Conservation (phyloP, 192 early-diverging fungal genomes). For the Bifiguratus adelaidae region DNA sequence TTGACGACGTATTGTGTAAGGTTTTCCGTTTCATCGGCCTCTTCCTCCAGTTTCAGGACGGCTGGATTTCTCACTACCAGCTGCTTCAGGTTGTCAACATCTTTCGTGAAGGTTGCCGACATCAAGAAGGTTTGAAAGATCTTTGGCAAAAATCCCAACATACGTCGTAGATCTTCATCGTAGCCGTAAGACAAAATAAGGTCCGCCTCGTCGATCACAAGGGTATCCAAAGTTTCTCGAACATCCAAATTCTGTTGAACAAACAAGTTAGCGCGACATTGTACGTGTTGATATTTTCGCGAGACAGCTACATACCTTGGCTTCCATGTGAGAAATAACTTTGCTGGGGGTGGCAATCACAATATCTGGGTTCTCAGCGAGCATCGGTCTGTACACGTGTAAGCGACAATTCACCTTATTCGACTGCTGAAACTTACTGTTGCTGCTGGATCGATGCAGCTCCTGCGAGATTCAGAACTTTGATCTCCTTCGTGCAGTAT, state of each 20-base stretch:
- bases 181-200: slow-evolving; percentile 90
- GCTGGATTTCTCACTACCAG: slow-evolving; percentile 74
- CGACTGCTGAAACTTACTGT: slow-evolving; percentile 32
- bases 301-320: slow-evolving; percentile 26
- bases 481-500: slow-evolving; percentile 61
- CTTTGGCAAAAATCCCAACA: slow-evolving; percentile 67
- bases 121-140: slow-evolving; percentile 91
- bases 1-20: slow-evolving; percentile 72
- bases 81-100: slow-evolving; percentile 78
- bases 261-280: slow-evolving; percentile 3
- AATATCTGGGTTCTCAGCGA: slow-evolving; percentile 79
- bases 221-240: slow-evolving; percentile 51
- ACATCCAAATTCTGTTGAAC: slow-evolving; percentile 29
- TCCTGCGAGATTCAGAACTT: slow-evolving; percentile 53
- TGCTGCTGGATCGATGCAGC: slow-evolving; percentile 39
- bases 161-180: slow-evolving; percentile 74
- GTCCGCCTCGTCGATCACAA: slow-evolving; percentile 97
- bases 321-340: slow-evolving; percentile 64
- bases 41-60: slow-evolving; percentile 79
- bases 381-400: slow-evolving; percentile 48
- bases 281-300: not conserved
- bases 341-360: slow-evolving; percentile 81
- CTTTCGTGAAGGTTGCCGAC: slow-evolving; percentile 84
- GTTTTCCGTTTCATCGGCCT: slow-evolving; percentile 42
- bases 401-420: no score